phyloP scores from a whole-genome alignment of 2,329 filamentous ascomycete species.

The Trichophyton schoenleinii region DNA sequence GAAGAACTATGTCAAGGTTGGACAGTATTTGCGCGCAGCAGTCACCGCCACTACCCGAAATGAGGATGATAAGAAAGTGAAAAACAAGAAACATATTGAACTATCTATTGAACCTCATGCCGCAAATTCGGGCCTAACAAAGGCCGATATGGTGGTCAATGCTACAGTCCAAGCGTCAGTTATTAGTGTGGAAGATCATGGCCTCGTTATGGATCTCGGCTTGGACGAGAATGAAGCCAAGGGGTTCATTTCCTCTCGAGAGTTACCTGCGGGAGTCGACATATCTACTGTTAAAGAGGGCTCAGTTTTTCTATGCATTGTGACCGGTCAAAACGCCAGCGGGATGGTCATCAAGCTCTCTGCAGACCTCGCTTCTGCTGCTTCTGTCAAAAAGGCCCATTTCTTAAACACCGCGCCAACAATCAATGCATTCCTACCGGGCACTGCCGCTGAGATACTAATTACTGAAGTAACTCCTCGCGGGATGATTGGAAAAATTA shows the following conservation, averaged over 20 bases:
- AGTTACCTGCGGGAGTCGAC: constrained; percentile 55
- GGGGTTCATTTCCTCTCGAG: constrained; percentile 76
- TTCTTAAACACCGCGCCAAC: constrained; percentile 65
- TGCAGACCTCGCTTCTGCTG: constrained; percentile 56
- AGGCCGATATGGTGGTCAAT: constrained; percentile 61
- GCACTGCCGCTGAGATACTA: constrained; percentile 76
- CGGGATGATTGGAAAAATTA: constrained; percentile 78
- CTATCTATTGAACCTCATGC: constrained; percentile 69
- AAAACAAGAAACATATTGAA: constrained; percentile 70
- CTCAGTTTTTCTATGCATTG: constrained; percentile 69
- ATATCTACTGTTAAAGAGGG: constrained; percentile 65
- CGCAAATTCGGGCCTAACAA: constrained; percentile 61
- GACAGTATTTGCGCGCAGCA: constrained; percentile 77
- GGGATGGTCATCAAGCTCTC: constrained; percentile 81
- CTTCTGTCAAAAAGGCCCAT: constrained; percentile 52
- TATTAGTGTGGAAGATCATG: constrained; percentile 87
- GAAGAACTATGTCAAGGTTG: constrained; percentile 60
- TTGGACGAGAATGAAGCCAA: constrained; percentile 50
- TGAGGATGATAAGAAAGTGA: constrained; percentile 38
- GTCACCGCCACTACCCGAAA: constrained; percentile 64
- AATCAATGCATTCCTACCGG: constrained; percentile 80
- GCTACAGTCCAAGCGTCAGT: constrained; percentile 77
- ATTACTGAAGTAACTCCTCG: constrained; percentile 60
- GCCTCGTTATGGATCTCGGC: constrained; percentile 83
- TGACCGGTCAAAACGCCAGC: constrained; percentile 60